phyloP scores from a whole-genome alignment of 202 grass and related monocot species.

The Dendrocalamus latiflorus region DNA sequence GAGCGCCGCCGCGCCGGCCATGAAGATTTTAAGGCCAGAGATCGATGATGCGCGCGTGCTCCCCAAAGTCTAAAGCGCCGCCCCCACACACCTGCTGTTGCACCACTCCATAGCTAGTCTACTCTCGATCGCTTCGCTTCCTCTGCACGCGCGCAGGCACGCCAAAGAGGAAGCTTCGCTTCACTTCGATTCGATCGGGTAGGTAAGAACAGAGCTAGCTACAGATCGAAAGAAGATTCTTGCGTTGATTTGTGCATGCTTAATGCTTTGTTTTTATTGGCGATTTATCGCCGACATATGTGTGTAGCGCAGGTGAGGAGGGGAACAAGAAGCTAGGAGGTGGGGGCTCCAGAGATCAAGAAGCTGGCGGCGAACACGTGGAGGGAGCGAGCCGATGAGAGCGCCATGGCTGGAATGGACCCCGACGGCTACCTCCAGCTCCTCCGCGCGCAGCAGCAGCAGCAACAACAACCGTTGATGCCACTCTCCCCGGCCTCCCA shows the following conservation, averaged over 20 bases:
- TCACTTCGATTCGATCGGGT: not conserved
- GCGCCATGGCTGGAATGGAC: slow-evolving; percentile 51
- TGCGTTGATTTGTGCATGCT: not conserved
- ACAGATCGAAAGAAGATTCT: not conserved
- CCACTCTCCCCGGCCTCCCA: slow-evolving; percentile 9
- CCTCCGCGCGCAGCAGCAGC: slow-evolving; percentile 41
- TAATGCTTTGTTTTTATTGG: not conserved
- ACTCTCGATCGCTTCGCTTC: not conserved
- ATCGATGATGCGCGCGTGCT: too few species aligned
- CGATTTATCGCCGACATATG: not conserved
- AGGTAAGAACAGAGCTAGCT: not conserved
- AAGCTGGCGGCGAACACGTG: slow-evolving; percentile 87
- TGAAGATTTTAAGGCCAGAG: too few species aligned
- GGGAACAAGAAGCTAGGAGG: not conserved
- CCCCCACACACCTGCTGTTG: not conserved
- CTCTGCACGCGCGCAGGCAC: not conserved
- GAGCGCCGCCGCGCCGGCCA: too few species aligned
- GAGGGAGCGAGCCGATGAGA: slow-evolving; percentile 70
- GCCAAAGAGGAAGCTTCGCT: not conserved
- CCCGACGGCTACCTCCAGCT: slow-evolving; percentile 58
- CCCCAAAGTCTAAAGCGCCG: not conserved
- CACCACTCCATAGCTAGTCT: not conserved
- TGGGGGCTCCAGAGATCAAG: slow-evolving; percentile 18
- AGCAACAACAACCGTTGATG: not conserved
- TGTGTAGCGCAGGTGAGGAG: not conserved